Base-by-base conservation (phyloP, 208 protist genomes). In the Acanthamoeba castellanii region DNA sequence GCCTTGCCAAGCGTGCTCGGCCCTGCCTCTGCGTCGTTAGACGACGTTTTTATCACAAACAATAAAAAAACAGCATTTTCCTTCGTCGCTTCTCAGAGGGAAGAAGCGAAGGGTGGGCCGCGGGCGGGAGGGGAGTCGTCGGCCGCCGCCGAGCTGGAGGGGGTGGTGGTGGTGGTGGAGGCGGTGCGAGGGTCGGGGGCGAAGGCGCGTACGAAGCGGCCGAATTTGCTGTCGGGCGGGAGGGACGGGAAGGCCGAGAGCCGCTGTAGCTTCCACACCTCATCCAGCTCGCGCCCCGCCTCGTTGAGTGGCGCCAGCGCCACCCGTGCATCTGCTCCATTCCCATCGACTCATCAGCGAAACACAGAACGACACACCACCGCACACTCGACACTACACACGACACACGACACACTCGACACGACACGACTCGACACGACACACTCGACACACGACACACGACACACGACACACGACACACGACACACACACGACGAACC, bases 241-340 rank as follows among this genome's bases (percentile, higher is more conserved):
- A 84, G 76, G n/a, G 76, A 25, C 2, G 76, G 76, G 45, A 84
- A 55, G 34, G 76, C 76, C 11, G 76, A 84, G 20, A 84, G 47
- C 2, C 76, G 76, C 42, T 84, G 76, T 9, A 84, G 30, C 76
- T 84, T 84, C 76, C 76, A 84, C 76, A 84, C 76, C 76, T 84
- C 76, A 5, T 84, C 76, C 32, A 84, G 47, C 3, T 84, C 76
- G 6, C 76, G 76, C 14, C 4, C 76, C 4, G 45, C 76, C 11
- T 84, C 37, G n/a, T 84, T 84, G 42, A 84, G 9, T 2, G 47
- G 11, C 13, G 76, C 76, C 76, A 84, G 76, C 11, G 76, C 76
- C 25, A 57, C 76, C 47, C 76, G 34, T 37, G 42, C 42, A 47
- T 84, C 76, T 84, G 27, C 25, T 18, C 61, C 61, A 5, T 7